These are phyloP conservation scores for Stevia rebaudiana DNA, from an alignment of 140 eudicot species.

Conservation along the genomic window DNA sequence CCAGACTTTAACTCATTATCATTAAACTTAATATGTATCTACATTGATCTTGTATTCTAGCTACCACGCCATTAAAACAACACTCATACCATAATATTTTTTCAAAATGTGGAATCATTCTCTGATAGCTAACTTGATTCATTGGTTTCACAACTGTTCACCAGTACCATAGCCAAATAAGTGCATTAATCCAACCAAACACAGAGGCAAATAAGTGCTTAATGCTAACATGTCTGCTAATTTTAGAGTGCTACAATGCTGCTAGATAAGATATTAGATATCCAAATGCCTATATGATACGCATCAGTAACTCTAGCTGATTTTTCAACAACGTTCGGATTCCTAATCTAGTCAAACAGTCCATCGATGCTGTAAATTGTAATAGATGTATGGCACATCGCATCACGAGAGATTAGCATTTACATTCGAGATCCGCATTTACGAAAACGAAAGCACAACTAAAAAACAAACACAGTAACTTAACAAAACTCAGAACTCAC, in stretches of 20 bases:
- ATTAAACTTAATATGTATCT: background rate
- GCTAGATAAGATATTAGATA: background rate
- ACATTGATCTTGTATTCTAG: background rate
- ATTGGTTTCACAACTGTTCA: conserved; percentile 3
- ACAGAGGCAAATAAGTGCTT: background rate
- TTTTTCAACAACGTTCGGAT: background rate
- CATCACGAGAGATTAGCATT: conserved; percentile 1
- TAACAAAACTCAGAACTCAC: conserved; percentile 28
- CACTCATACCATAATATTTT: background rate
- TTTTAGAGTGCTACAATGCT: background rate
- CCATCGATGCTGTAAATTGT: conserved; percentile 11
- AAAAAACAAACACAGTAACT: background rate
- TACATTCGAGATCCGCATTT: conserved; percentile 9
- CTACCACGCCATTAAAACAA: too few relatives aligned
- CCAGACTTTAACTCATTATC: background rate
- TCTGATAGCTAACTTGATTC: background rate
- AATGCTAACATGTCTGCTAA: conserved; percentile 7
- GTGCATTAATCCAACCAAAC: background rate
- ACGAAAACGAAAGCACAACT: background rate
- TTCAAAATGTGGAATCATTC: conserved; percentile 5
- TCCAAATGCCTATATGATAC: background rate
- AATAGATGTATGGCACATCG: conserved; percentile 5
- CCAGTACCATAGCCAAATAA: conserved; percentile 6
- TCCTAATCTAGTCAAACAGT: conserved; percentile 3
- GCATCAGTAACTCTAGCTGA: background rate